Percentiles rank a stretch among this genome's conserved stretches.
phyloP scores from a whole-genome alignment of 1,139 yeast species.

The Meyerozyma athensensis region DNA sequence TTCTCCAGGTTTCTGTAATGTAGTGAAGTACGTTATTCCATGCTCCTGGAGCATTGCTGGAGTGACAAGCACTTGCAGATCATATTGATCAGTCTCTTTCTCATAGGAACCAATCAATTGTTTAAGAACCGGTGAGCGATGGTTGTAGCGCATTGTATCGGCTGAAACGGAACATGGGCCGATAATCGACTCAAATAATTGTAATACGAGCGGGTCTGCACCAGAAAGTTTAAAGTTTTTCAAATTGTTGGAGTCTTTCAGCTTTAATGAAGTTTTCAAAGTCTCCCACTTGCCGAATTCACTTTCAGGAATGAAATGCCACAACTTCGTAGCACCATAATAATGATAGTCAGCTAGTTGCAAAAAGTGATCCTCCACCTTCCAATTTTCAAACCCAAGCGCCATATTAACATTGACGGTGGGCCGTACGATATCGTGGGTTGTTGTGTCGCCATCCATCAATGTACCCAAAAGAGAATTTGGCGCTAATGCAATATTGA shows the following conservation, averaged over 20 bases:
- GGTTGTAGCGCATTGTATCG: constrained; percentile 12
- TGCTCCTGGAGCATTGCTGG: constrained; percentile 43
- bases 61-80: constrained; percentile 43
- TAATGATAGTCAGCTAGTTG: constrained; percentile 65
- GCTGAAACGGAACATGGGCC: constrained; percentile 14
- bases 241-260: background rate
- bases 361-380: constrained; percentile 69
- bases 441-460: constrained; percentile 36
- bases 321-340: constrained; percentile 63
- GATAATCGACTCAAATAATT: constrained; percentile 18
- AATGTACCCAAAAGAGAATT: constrained; percentile 46
- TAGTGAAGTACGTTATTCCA: constrained; percentile 44
- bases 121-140: constrained; percentile 19
- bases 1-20: constrained; percentile 58
- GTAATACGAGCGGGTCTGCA: too few species aligned
- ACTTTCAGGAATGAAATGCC: constrained; percentile 78
- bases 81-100: constrained; percentile 24
- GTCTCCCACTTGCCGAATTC: constrained; percentile 60
- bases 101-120: constrained; percentile 26
- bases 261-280: constrained; percentile 17
- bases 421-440: constrained; percentile 30
- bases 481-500: constrained; percentile 56
- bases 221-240: too few species aligned
- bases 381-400: constrained; percentile 71
- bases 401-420: constrained; percentile 52